A percentile compares a stretch with the other conserved stretches of the same genome.
phyloP scores from a whole-genome alignment of 2,329 filamentous ascomycete genomes.

The Paecilomyces fulvus region DNA sequence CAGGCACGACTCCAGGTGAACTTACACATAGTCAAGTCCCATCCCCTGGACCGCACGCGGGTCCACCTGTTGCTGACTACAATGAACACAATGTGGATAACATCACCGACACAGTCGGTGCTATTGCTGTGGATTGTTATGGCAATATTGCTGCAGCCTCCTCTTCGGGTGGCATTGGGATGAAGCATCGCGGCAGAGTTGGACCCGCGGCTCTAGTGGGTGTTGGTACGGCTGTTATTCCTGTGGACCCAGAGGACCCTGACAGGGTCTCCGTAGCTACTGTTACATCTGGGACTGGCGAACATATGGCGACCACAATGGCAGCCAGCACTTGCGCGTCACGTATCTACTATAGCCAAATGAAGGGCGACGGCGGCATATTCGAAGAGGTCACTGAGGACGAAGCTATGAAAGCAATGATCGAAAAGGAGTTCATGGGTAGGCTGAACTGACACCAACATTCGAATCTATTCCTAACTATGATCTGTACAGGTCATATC shows the following conservation, averaged over 20 bases:
- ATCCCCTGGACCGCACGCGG: background rate
- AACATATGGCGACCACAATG: slow-evolving; percentile 95
- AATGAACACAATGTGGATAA: slow-evolving; percentile 42
- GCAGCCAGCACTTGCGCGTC: slow-evolving; percentile 81
- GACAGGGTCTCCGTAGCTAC: slow-evolving; percentile 65
- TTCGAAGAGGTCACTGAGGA: slow-evolving; percentile 67
- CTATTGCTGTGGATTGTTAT: slow-evolving; percentile 78
- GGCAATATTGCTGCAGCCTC: slow-evolving; percentile 90
- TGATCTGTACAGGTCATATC: slow-evolving; percentile 52
- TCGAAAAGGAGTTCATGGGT: slow-evolving; percentile 85
- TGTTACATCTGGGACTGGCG: slow-evolving; percentile 89
- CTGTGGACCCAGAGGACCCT: slow-evolving; percentile 60
- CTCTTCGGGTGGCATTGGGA: slow-evolving; percentile 94
- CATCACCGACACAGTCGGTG: slow-evolving; percentile 90
- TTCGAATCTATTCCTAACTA: slow-evolving; percentile 2
- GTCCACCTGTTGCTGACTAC: background rate
- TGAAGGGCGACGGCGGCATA: slow-evolving; percentile 51
- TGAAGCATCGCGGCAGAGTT: slow-evolving; percentile 90
- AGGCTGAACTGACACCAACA: slow-evolving; percentile 11
- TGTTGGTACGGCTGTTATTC: slow-evolving; percentile 83
- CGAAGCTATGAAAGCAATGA: slow-evolving; percentile 66
- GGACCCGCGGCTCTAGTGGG: slow-evolving; percentile 90
- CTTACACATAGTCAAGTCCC: slow-evolving; percentile 2
- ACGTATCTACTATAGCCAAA: slow-evolving; percentile 64
- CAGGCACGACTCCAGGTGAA: background rate